Conservation (phyloP, 1,139 yeast species). For the Suhomyces bokatorum region DNA sequence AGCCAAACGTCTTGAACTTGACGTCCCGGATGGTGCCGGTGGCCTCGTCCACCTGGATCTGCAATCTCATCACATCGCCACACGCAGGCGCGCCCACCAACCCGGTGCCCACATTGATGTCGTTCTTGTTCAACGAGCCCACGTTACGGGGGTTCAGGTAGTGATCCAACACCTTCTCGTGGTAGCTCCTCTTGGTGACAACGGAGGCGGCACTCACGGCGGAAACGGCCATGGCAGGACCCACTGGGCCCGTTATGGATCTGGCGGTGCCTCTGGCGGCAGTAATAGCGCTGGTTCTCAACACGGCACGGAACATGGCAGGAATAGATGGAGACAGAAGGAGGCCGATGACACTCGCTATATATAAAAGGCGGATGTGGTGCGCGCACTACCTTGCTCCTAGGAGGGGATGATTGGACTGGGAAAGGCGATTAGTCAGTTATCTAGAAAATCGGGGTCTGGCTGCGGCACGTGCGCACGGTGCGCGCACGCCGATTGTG, state of each 20-base stretch:
- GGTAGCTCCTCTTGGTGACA: constrained; percentile 46
- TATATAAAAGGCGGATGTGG: constrained; percentile 1
- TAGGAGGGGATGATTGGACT: constrained; percentile 6
- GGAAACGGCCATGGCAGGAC: constrained; percentile 4
- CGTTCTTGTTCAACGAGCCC: constrained; percentile 82
- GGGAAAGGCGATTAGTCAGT: constrained; percentile 2
- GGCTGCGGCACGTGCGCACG: background rate
- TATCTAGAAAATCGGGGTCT: constrained; percentile 4
- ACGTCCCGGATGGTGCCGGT: constrained; percentile 93
- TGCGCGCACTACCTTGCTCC: constrained; percentile 11
- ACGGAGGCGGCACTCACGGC: constrained; percentile 6
- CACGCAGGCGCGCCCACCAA: constrained; percentile 99
- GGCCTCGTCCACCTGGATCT: constrained; percentile 86
- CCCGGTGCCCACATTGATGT: constrained; percentile 89
- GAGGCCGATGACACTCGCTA: constrained; percentile 1
- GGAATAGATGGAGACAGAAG: background rate
- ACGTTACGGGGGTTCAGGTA: constrained; percentile 96
- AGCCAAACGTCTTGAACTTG: constrained; percentile 96
- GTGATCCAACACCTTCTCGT: constrained; percentile 83
- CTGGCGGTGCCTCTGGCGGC: constrained; percentile 12
- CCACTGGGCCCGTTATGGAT: constrained; percentile 13
- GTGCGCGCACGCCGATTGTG: constrained; percentile 3
- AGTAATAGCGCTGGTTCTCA: constrained; percentile 11
- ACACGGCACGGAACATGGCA: constrained; percentile 9
- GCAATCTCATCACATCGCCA: constrained; percentile 98